Base-by-base conservation (phyloP, 2,329 filamentous ascomycete genomes). In the Elsinoe perseae region DNA sequence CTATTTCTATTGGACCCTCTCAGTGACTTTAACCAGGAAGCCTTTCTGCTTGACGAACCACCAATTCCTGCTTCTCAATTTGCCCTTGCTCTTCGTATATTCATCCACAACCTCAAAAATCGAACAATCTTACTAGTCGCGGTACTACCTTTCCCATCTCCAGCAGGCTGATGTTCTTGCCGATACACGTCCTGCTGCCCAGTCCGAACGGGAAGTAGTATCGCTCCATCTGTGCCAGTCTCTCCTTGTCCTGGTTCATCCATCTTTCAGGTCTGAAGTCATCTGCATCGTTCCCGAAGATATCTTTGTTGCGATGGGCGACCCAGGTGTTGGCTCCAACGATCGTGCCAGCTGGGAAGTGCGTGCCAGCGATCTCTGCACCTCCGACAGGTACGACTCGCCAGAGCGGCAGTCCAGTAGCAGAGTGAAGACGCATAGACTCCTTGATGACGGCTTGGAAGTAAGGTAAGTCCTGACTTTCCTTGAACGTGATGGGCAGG, bases 211-310 rank as follows among this genome's bases (percentile, higher is more conserved):
- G 58, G 20, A 64, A 61, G 54, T 61, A 61, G 18, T 54, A 55
- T 28, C 48, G 27, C 21, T 61, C 56, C 59, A 61, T 61, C 36
- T 9, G 23, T n/a, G 28, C 12, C 20, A 50, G 44, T 50, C 23
- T 20, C 0, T 70, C 68, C 43, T 66, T 68, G 30, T 74, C 68
- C 76, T 75, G 68, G 9, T 70, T 67, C 2, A 80, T 61, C 75
- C 77, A 80, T 42, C 78, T 69, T 52, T 77, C 77, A 1, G 78
- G 79, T 20, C 71, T 67, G 61, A 75, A 80, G 0, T 71, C 56
- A 30, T 71, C 64, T 2, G 72, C 70, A 57, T 77, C 73, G 1
- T 63, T 57, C 7, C 75, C 73, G 54, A 70, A 72, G 21, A 72
- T 61, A 14, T 57, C 59, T 59, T 71, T 69, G 46, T 70, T 65